phyloP scores from a whole-genome alignment of 805 yeast genomes.

The Wickerhamomyces silvicola region DNA sequence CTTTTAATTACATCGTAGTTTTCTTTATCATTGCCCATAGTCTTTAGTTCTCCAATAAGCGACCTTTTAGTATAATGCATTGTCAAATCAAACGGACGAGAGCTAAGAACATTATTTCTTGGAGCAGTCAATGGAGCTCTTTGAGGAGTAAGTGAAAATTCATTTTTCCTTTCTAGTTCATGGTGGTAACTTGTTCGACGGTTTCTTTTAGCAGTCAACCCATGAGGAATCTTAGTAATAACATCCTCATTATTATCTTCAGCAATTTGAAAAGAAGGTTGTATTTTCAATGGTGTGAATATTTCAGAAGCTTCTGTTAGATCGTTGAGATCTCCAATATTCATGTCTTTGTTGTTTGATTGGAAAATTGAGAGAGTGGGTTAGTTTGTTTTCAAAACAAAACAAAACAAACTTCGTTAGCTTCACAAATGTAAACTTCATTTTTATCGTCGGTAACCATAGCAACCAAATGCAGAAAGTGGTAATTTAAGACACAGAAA shows the following conservation, averaged over 20 bases:
- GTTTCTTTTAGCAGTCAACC: slow-evolving; percentile 28
- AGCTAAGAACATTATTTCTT: slow-evolving; percentile 21
- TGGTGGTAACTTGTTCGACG: slow-evolving; percentile 23
- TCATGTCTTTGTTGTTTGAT: slow-evolving; percentile 4
- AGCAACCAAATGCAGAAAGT: too few relatives aligned
- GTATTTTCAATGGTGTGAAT: slow-evolving; percentile 18
- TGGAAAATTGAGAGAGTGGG: background rate
- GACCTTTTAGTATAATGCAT: slow-evolving; percentile 18
- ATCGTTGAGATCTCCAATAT: slow-evolving; percentile 6
- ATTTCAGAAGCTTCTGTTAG: slow-evolving; percentile 11
- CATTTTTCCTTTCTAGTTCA: background rate
- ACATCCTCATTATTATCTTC: slow-evolving; percentile 11
- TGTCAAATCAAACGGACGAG: slow-evolving; percentile 13
- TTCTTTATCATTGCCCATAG: slow-evolving; percentile 13
- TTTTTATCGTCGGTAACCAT: too few relatives aligned
- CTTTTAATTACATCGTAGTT: too few relatives aligned
- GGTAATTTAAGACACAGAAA: too few relatives aligned
- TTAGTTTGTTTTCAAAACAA: background rate
- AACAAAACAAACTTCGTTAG: slow-evolving; percentile 5
- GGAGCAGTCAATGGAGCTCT: slow-evolving; percentile 27
- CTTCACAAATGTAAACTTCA: too few relatives aligned
- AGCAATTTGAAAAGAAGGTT: slow-evolving; percentile 13
- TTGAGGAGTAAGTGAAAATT: slow-evolving; percentile 13
- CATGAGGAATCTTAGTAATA: slow-evolving; percentile 37
- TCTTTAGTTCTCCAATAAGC: slow-evolving; percentile 5